Percentiles rank a stretch among this genome's conserved stretches.
Conservation (phyloP, 257 asterid species). For the Datura wrightii region DNA sequence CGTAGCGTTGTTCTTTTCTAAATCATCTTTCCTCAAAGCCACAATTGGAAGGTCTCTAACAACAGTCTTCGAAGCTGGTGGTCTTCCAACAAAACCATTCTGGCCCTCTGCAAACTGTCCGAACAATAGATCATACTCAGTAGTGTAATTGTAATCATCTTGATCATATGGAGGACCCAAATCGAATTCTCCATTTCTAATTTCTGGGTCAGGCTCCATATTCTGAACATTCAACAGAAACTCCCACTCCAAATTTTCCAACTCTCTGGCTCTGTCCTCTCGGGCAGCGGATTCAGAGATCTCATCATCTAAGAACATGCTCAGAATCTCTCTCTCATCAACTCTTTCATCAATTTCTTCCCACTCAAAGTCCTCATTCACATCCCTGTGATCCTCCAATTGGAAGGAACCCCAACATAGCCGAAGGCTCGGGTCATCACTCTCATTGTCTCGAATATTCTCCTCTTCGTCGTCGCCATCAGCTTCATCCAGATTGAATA, state of each 20-base stretch:
- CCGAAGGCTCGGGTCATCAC: constrained; percentile 40
- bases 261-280: constrained; percentile 37
- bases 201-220: constrained; percentile 38
- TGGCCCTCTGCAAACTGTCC: constrained; percentile 45
- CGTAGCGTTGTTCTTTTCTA: constrained; percentile 32
- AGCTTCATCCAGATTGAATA: constrained; percentile 30
- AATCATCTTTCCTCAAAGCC: constrained; percentile 39
- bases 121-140: constrained; percentile 45
- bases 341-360: constrained; percentile 45
- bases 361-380: constrained; percentile 48
- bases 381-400: constrained; percentile 44
- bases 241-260: constrained; percentile 50
- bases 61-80: constrained; percentile 45
- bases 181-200: constrained; percentile 35
- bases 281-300: constrained; percentile 27
- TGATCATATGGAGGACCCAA: constrained; percentile 32
- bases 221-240: constrained; percentile 44
- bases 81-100: constrained; percentile 37
- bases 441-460: constrained; percentile 27
- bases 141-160: constrained; percentile 43
- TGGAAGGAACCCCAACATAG: constrained; percentile 49
- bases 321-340: constrained; percentile 47
- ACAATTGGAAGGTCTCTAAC: constrained; percentile 44
- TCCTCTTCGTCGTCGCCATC: constrained; percentile 27
- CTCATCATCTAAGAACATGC: constrained; percentile 40